Evolutionary conservation across 2,329 filamentous ascomycete genomes (phyloP), one percentile per base, ranked within the genome.

Genomic region (Zymoseptoria crescenta): DNA sequence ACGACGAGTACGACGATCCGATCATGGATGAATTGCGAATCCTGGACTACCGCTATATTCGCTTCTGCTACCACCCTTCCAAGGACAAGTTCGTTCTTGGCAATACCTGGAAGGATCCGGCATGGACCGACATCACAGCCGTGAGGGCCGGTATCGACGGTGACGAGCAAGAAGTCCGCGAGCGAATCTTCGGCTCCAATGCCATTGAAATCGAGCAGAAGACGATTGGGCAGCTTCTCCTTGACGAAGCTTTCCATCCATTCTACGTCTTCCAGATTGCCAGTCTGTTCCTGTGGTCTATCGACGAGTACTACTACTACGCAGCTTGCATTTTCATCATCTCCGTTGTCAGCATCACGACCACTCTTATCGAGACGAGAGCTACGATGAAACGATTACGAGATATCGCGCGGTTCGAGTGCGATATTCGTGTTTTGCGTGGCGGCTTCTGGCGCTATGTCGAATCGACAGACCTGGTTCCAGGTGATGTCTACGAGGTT

Each of bases 201-300:
- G 75, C 91, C 59, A 96, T 99, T 65, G 89, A 96, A 63, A 96
- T 99, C 66, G 85, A 95, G 68, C 87, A 96, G 70, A 99, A 96
- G 75, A 86, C 89, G 1, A 82, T 87, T 16, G 81, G 84, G 1
- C 89, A 95, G 69, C 83, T 99, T 53, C 80, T 99, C 13, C 80
- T 96, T 20, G 93, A 99, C 67, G 94, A 99, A 83, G 91, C 90
- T 20, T 91, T 99, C 69, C 94, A 99, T 71, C 95, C 94, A 0
- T 99, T 99, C 73, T 99, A 99, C 73, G 88, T 99, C 58, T 99
- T 99, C 72, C 94, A 99, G 75, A 87, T 97, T 68, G 93, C 92
- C 53, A 97, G 94, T 78, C 79, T 99, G 65, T 75, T 96, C 49
- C 83, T 99, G 3, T 99, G 94, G 94, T 96, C 93, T 8, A 72